Base-by-base conservation (phyloP, 1,284 basidiomycete genomes). In the Cutaneotrichosporon cyanovorans region DNA sequence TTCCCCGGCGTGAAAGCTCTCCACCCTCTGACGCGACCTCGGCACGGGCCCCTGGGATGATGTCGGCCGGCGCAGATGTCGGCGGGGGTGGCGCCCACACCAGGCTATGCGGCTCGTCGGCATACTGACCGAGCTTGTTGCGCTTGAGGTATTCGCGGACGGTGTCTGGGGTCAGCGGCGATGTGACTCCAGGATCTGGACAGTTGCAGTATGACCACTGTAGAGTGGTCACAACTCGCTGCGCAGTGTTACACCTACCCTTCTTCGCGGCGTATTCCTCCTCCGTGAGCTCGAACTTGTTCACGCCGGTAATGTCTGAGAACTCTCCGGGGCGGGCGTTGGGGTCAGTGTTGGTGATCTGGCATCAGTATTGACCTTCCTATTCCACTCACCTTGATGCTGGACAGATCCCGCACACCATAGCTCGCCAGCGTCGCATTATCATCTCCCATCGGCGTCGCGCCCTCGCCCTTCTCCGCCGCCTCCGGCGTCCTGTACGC, bases 51-150 rank as follows among this genome's bases (percentile, higher is more conserved):
- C 85, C 89, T 7, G 48, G 22, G 16, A 82, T 59, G 4, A 65
- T 47, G 19, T 59, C 56, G 1, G 56, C 40, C 37, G 65, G 61
- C 5, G 50, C 41, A 11, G 40, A 19, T 19, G 47, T 31, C 4
- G 59, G 51, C 23, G 65, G 50, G n/a, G 61, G 61, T 1, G 55
- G 56, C n/a, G 54, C 43, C 35, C 43, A 49, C 33, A 55, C 45
- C 45, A 63, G 33, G 48, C 57, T 50, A 37, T 56, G 48, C 10
- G 68, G 66, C 3, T 46, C 50, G 33, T 57, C 71, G 9, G 85
- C 87, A 66, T 95, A 98, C 11, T 91, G 82, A 1, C 93, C 93
- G 22, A 98, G 79, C 70, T 88, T 85, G 72, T 93, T 76, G 2
- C 79, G 77, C 68, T 91, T 84, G 62, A 97, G 91, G 74, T 87